Evolutionary conservation across 2,329 filamentous ascomycete species (phyloP).

Genomic region (Monosporascus ibericus): DNA sequence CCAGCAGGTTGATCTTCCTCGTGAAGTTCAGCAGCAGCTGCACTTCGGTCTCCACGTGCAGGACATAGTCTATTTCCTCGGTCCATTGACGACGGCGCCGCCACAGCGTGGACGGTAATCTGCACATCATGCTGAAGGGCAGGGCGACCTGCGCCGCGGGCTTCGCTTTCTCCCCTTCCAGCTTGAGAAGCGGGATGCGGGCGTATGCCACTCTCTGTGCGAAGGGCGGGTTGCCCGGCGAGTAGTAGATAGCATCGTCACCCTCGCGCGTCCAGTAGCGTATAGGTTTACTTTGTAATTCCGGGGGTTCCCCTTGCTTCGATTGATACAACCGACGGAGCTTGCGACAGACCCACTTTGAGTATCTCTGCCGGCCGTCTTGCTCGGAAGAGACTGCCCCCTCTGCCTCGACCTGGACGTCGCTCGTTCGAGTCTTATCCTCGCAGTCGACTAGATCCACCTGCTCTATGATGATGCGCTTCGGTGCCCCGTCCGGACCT

Average conservation of each 20-base stretch:
- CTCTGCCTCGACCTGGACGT: background rate
- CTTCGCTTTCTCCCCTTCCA: constrained; percentile 28
- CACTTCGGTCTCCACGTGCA: background rate
- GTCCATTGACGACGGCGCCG: background rate
- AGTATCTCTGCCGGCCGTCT: background rate
- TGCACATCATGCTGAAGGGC: background rate
- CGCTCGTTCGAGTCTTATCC: background rate
- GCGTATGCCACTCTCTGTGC: background rate
- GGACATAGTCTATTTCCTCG: background rate
- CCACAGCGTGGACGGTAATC: background rate
- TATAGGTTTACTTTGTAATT: background rate
- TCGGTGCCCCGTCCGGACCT: constrained; percentile 10
- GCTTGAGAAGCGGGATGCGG: constrained; percentile 25
- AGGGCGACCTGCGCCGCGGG: constrained; percentile 15
- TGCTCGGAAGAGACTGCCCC: background rate
- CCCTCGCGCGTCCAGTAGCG: background rate
- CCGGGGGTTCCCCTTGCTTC: background rate
- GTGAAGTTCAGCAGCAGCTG: background rate
- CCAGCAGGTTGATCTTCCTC: background rate
- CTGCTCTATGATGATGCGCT: constrained; percentile 35
- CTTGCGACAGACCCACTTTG: background rate
- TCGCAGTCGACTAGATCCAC: constrained; percentile 1
- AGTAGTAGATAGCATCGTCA: background rate
- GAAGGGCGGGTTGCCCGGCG: constrained; percentile 7
- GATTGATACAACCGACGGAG: background rate